Evolutionary conservation across 352 stramenopile genomes (phyloP), one percentile per base, ranked within the genome.

Genomic region (Globisporangium megalacanthum): DNA sequence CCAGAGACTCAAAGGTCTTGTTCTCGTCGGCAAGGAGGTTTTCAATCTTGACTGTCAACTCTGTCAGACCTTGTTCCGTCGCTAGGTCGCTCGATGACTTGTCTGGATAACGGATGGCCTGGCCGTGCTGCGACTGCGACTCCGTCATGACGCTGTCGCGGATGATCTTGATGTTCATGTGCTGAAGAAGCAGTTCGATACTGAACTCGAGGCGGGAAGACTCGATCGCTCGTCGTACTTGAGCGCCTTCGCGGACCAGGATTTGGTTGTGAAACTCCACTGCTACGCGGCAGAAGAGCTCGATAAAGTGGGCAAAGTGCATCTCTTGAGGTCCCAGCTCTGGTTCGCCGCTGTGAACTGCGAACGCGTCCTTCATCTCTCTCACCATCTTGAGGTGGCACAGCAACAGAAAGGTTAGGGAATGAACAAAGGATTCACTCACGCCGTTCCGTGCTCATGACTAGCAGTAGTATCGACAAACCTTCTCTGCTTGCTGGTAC

Each of bases 141-240:
- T 25, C 8, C 35, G 33, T 6, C 52, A n/a, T n/a, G 15, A 3
- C 11, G 20, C 33, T 48, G 22, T 57, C 60, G 11, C 58, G 49
- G 48, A 79, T 61, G 19, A 79, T 22, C 20, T 62, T 71, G 48
- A 88, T 81, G 13, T 52, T 46, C 75, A 88, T 84, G 49, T 83
- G 75, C 31, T 86, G 55, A 41, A 88, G 54, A 17, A 88, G 61
- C 22, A 85, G 14, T 29, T 88, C 69, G 22, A 88, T 65, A 42
- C 75, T 86, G 47, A 88, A 86, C 57, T 88, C 77, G 25, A 88
- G 69, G 2, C 73, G 77, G 59, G 71, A 83, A 6, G 71, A 74
- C 52, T 88, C 75, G 11, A 85, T 61, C 1, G 71, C 77, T 47
- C 72, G 69, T 3, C 77, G 72, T 14, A 88, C 66, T 51, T 83